Evolutionary conservation across 768 basidiomycete species (phyloP).

Genomic region (Suillus paluster): DNA sequence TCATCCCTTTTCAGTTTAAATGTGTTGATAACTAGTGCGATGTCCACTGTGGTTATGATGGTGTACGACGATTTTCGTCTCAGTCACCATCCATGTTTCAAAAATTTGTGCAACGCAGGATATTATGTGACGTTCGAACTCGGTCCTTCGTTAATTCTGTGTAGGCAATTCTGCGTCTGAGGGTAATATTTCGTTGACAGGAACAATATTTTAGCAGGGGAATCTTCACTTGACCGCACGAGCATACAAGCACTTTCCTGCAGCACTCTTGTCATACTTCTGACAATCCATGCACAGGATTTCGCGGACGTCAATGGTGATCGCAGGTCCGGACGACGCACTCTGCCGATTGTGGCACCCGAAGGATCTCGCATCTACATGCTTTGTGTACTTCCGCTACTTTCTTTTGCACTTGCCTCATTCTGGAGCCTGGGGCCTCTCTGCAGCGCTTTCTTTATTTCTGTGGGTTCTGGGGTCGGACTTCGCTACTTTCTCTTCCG

Average conservation of each 20-base stretch:
- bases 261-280: constrained; percentile 35
- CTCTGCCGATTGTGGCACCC: constrained; percentile 31
- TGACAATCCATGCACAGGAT: constrained; percentile 43
- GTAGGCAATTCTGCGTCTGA: constrained; percentile 14
- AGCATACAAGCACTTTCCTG: constrained; percentile 24
- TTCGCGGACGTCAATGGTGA: constrained; percentile 39
- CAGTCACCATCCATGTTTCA: no score
- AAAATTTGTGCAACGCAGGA: no score
- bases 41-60: constrained; percentile 20
- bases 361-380: constrained; percentile 21
- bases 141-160: constrained; percentile 22
- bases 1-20: constrained; percentile 23
- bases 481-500: constrained; percentile 14
- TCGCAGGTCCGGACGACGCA: constrained; percentile 30
- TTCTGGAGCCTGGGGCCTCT: constrained; percentile 19
- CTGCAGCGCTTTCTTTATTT: constrained; percentile 11
- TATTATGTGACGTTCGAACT: no score
- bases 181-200: background rate
- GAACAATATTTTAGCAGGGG: background rate
- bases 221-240: constrained; percentile 14
- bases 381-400: constrained; percentile 15
- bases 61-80: no score
- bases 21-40: constrained; percentile 23
- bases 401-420: constrained; percentile 16
- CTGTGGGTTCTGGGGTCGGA: constrained; percentile 13